Conservation (phyloP, 352 stramenopile genomes). For the Globisporangium camurandrum region DNA sequence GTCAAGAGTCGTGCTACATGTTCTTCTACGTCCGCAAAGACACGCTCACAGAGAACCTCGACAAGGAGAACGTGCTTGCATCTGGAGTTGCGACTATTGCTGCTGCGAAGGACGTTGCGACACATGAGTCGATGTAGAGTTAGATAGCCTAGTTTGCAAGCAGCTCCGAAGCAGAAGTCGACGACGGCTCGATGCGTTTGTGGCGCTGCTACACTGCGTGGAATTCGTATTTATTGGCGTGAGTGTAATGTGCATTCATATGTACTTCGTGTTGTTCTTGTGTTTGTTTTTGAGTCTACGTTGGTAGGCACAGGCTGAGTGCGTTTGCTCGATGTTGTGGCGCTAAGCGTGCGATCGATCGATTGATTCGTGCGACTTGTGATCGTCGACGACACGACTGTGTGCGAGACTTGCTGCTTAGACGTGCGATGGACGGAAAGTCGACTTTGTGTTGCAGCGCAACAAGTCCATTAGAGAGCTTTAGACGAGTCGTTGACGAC, state of each 20-base stretch:
- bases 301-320: too few relatives aligned
- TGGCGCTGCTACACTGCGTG: too few relatives aligned
- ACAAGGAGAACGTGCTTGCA: conserved; percentile 63
- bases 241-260: conserved; percentile 1
- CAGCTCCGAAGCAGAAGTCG: conserved; percentile 11
- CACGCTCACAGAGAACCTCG: conserved; percentile 9
- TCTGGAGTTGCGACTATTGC: conserved; percentile 11
- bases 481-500: too few relatives aligned
- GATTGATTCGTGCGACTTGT: not conserved
- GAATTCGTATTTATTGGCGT: conserved; percentile 10
- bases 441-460: too few relatives aligned
- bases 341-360: not conserved
- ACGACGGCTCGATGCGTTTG: conserved; percentile 8
- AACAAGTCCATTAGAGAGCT: too few relatives aligned
- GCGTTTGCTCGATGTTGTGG: too few relatives aligned
- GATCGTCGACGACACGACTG: too few relatives aligned
- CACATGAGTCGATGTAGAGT: not conserved
- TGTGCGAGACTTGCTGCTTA: too few relatives aligned
- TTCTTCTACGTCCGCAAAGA: conserved; percentile 73
- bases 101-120: conserved; percentile 1
- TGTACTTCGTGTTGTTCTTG: not conserved
- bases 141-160: conserved; percentile 17
- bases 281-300: too few relatives aligned
- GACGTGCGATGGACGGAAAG: too few relatives aligned
- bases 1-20: conserved; percentile 85